Conservation (phyloP, 1,284 basidiomycete species). For the Trichosporon ovoides region DNA sequence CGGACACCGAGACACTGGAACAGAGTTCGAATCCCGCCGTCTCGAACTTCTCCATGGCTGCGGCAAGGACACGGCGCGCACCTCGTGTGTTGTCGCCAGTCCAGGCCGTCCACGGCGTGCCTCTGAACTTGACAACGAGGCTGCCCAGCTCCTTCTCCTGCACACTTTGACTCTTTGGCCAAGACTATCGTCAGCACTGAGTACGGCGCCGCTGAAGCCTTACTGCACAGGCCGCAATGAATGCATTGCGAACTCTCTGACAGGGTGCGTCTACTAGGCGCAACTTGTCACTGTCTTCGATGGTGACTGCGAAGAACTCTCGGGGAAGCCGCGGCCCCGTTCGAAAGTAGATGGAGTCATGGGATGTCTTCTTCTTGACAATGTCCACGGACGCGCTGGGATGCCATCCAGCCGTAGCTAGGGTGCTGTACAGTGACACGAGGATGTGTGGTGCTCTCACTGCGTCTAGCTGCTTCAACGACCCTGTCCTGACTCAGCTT, state of each 20-base stretch:
- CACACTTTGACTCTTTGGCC: background rate
- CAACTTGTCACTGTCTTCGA: background rate
- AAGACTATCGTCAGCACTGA: background rate
- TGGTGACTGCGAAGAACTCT: background rate
- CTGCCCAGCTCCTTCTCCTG: conserved; percentile 1
- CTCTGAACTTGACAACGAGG: background rate
- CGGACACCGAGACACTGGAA: background rate
- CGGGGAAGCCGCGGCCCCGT: background rate
- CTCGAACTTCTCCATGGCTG: background rate
- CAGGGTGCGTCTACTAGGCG: background rate
- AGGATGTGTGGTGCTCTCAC: background rate
- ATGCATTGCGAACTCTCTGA: background rate
- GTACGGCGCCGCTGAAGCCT: background rate
- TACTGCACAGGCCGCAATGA: background rate
- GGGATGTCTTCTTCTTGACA: background rate
- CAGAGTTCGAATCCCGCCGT: background rate
- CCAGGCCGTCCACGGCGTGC: background rate
- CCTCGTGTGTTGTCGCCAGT: background rate
- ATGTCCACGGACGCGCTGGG: background rate
- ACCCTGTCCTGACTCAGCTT: background rate
- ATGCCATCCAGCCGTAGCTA: background rate
- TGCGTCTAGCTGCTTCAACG: background rate
- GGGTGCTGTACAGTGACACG: background rate
- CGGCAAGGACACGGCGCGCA: background rate
- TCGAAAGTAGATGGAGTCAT: background rate